phyloP scores from a whole-genome alignment of 2,329 filamentous ascomycete species.

The Orbilia ellipsospora region DNA sequence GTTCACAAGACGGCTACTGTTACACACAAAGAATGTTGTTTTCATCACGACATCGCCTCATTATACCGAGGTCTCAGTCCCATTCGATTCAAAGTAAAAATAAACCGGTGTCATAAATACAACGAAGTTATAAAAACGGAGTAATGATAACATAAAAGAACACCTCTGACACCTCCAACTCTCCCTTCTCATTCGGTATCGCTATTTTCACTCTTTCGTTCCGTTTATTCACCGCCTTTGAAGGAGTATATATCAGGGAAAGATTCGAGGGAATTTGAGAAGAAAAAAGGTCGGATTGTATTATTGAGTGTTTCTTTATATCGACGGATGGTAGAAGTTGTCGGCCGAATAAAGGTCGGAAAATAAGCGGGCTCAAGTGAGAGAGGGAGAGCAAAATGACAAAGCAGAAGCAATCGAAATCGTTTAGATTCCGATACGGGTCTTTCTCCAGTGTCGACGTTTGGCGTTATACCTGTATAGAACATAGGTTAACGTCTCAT shows the following conservation, averaged over 20 bases:
- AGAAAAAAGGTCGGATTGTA: not conserved
- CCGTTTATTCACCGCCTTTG: not conserved
- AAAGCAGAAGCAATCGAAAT: slow-evolving; percentile 56
- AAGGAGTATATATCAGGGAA: slow-evolving; percentile 7
- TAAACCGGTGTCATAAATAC: slow-evolving; percentile 51
- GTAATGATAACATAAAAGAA: slow-evolving; percentile 9
- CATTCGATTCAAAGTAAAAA: slow-evolving; percentile 38
- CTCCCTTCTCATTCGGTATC: slow-evolving; percentile 15
- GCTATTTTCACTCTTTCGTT: slow-evolving; percentile 8
- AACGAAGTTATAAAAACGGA: slow-evolving; percentile 25
- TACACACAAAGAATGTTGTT: not conserved
- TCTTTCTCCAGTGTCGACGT: slow-evolving; percentile 99
- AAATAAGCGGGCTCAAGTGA: slow-evolving; percentile 18
- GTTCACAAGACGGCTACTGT: no score
- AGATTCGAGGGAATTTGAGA: slow-evolving; percentile 1
- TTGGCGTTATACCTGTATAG: slow-evolving; percentile 95
- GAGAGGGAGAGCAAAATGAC: slow-evolving; percentile 53
- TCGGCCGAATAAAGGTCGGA: no score
- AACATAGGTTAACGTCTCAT: slow-evolving; percentile 53
- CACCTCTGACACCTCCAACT: slow-evolving; percentile 2
- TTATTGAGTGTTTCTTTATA: slow-evolving; percentile 3
- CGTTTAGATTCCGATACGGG: slow-evolving; percentile 95
- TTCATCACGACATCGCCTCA: slow-evolving; percentile 45
- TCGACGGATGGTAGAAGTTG: no score
- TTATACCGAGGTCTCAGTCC: slow-evolving; percentile 46